Base-by-base conservation (phyloP, 2,329 filamentous ascomycete genomes). In the Aspergillus sp. region DNA sequence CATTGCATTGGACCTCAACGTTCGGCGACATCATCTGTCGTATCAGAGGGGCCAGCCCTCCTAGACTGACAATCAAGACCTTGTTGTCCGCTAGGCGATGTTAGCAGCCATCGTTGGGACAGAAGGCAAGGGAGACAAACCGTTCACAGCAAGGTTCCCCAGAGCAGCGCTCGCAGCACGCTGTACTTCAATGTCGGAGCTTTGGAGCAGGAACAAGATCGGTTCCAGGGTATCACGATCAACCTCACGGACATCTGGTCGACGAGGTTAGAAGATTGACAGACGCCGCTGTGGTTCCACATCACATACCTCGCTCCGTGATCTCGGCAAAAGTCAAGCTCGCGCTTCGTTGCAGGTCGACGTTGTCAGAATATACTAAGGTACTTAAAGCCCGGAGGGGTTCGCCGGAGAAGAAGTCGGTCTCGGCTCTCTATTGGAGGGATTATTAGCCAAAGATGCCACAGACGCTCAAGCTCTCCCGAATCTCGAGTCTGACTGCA, bases 301-400 rank as follows among this genome's bases (percentile, higher is more conserved):
- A 13, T 35, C 41, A 47, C 42, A 62, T 71, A 96, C 94, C 93
- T 90, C 93, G 79, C 76, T 99, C 94, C 36, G 94, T 99, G 62
- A 99, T 99, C 73, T 99, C 94, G 55, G 94, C 94, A 80, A 99
- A 99, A 2, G 94, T 99, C 73, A 99, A 83, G 72, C 93, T 97
- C 49, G 94, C 94, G 76, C 94, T 97, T 60, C 94, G 84, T 77
- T 99, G 94, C 49, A 99, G 82, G 72, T 99, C 94, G 70, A 99
- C 92, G 76, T 99, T 99, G 74, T 97, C 92, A 52, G 94, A 99
- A 73, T 96, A 99, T 52, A 99, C 94, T 22, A 99, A 83, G 11
- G 93, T 99, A 74, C 90, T 96, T 52, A 99, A 79, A 43, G 94
- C 93, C 74, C 89, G 88, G 52, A 99, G 84, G 43, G 94, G 94